phyloP scores from a whole-genome alignment of 371 early-diverging fungal species.

The Phascolomyces articulosus region DNA sequence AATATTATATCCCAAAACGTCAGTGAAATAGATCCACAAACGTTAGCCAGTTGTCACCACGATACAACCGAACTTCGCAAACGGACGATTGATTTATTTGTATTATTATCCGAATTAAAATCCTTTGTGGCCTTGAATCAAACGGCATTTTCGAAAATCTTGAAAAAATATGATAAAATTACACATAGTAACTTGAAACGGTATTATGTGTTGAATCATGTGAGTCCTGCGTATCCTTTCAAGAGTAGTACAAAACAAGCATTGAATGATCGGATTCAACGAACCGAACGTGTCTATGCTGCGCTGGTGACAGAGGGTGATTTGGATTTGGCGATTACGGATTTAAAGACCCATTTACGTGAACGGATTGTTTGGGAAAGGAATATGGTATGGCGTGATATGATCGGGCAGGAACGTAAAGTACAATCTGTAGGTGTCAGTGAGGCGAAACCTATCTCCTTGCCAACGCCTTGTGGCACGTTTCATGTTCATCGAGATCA shows the following conservation, averaged over 20 bases:
- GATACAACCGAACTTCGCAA: conserved; percentile 36
- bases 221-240: conserved; percentile 70
- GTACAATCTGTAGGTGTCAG: conserved; percentile 68
- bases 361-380: conserved; percentile 96
- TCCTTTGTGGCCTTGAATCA: conserved; percentile 92
- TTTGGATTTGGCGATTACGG: conserved; percentile 65
- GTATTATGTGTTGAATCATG: conserved; percentile 47
- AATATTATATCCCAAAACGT: conserved; percentile 45
- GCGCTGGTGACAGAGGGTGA: conserved; percentile 53
- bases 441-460: conserved; percentile 36
- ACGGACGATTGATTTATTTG: conserved; percentile 70
- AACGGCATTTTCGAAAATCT: conserved; percentile 94
- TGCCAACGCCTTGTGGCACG: conserved; percentile 52
- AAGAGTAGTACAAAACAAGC: conserved; percentile 53
- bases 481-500: conserved; percentile 43
- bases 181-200: conserved; percentile 65
- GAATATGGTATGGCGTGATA: conserved; percentile 97
- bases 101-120: conserved; percentile 82
- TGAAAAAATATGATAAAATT: conserved; percentile 97
- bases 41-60: conserved; percentile 7
- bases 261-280: conserved; percentile 66
- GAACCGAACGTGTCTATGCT: conserved; percentile 62
- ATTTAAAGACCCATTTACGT: conserved; percentile 81
- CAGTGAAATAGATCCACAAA: conserved; percentile 30
- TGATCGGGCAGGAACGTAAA: conserved; percentile 91